Evolutionary conservation across 192 early-diverging fungal species (phyloP), one percentile per base, ranked within the genome.

Genomic region (Chytriomyces confervae): DNA sequence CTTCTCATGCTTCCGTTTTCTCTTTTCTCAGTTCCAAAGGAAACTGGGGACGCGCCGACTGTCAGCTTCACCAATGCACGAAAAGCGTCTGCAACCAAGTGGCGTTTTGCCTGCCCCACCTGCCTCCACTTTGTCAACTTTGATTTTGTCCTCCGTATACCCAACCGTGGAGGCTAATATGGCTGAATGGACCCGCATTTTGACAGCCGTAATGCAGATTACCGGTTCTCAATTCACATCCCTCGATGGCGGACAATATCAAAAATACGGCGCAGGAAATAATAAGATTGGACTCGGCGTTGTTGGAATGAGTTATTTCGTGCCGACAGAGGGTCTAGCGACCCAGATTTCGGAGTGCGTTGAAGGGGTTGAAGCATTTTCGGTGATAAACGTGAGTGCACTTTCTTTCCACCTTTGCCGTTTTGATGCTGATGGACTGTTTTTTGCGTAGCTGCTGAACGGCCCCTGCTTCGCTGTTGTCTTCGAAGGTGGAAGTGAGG

Each of bases 251-350:
- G 13, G 53, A 13, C 16, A 13, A 20, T 57, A 20, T 57, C 20
- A 57, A 57, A 57, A 57, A 57, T 57, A 57, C 16, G 13, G 53
- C 53, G 53, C 16, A 13, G 53, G 53, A 57, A 57, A 13, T 20
- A 57, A 2, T 20, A 20, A 57, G 53, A 13, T n/a, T n/a, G 13
- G 16, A n/a, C 1, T 57, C 0, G 20, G 27, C 8, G 53, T 71
- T 71, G 69, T 71, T 9, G 69, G 53, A 8, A 8, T n/a, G 51
- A 71, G 29, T 57, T 53, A 71, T 71, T 71, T 71, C 27, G 69
- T 71, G 1, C 45, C 48, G 2, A 36, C 16, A 11, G 69, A 71
- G 50, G n/a, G 8, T 20, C 57, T 71, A 24, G 69, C 69, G 24
- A n/a, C 16, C n/a, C 50, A 45, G 43, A 71, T 71, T 20, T 71